These are phyloP conservation scores for Angophora floribunda DNA, from an alignment of 345 rosid species.

Conservation along the genomic window DNA sequence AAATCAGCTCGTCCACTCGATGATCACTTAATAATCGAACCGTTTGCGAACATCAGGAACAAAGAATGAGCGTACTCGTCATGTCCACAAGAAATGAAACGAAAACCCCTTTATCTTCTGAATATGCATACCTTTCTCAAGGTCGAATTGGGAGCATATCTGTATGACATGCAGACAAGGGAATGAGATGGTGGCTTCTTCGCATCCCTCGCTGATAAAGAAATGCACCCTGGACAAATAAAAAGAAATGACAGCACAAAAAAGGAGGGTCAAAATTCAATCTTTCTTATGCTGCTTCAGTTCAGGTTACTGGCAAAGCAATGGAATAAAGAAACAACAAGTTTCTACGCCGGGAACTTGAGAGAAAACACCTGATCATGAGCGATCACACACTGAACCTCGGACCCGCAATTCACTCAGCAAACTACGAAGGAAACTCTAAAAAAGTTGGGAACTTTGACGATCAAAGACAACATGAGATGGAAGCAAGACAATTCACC, in stretches of 20 bases:
- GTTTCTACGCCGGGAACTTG: neutral
- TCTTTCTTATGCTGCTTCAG: neutral
- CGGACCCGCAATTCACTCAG: neutral
- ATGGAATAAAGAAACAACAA: neutral
- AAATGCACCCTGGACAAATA: neutral
- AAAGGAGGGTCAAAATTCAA: neutral
- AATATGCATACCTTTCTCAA: slow-evolving; percentile 11
- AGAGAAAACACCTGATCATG: neutral
- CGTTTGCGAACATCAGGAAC: neutral
- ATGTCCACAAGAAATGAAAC: neutral
- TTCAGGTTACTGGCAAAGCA: neutral
- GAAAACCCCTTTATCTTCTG: neutral
- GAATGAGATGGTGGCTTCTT: neutral
- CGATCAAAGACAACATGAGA: neutral
- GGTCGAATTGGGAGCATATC: slow-evolving; percentile 15
- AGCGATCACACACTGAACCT: neutral
- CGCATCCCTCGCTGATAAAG: neutral
- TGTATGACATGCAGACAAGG: slow-evolving; percentile 15
- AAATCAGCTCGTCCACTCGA: neutral
- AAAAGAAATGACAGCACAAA: neutral
- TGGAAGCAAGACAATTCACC: neutral
- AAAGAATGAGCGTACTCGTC: neutral
- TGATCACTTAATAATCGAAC: too few relatives aligned
- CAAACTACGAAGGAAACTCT: neutral
- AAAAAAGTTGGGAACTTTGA: neutral